These are phyloP conservation scores for Scedosporium minutisporum DNA, from an alignment of 2,329 filamentous ascomycete genomes.

Conservation along the genomic window DNA sequence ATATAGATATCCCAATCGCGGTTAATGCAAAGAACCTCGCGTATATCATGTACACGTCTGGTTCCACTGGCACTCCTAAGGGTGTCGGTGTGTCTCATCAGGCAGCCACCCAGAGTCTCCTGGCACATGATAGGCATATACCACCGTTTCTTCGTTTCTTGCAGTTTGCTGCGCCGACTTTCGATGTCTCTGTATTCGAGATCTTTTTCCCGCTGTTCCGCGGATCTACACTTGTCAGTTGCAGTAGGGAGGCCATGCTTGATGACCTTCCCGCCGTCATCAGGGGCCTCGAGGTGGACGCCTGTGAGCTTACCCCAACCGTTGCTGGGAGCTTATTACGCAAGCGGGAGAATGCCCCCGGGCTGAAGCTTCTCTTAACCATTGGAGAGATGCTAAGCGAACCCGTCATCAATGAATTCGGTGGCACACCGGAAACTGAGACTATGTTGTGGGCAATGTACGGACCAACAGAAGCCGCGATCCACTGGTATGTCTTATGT, in stretches of 20 bases:
- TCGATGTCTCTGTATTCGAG: constrained; percentile 91
- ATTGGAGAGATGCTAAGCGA: constrained; percentile 89
- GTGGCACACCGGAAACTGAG: constrained; percentile 37
- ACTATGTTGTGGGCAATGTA: constrained; percentile 89
- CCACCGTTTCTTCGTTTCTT: constrained; percentile 71
- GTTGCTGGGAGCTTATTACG: constrained; percentile 70
- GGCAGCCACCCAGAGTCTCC: constrained; percentile 70
- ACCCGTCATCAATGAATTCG: constrained; percentile 71
- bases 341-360: constrained; percentile 56
- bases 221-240: constrained; percentile 63
- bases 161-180: constrained; percentile 86
- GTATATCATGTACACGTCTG: constrained; percentile 91
- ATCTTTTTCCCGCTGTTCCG: constrained; percentile 81
- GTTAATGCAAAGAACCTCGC: constrained; percentile 37
- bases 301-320: constrained; percentile 80
- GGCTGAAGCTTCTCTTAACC: constrained; percentile 63
- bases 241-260: constrained; percentile 59
- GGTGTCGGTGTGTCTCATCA: constrained; percentile 74
- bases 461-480: constrained; percentile 82
- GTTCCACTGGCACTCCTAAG: constrained; percentile 82
- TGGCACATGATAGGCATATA: constrained; percentile 72
- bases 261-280: constrained; percentile 64
- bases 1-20: constrained; percentile 1
- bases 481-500: constrained; percentile 54
- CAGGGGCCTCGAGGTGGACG: constrained; percentile 59